Percentiles rank a stretch among this genome's conserved stretches.
These are phyloP conservation scores for Globisporangium sylvaticum DNA, from an alignment of 352 stramenopile species.

Conservation along the genomic window DNA sequence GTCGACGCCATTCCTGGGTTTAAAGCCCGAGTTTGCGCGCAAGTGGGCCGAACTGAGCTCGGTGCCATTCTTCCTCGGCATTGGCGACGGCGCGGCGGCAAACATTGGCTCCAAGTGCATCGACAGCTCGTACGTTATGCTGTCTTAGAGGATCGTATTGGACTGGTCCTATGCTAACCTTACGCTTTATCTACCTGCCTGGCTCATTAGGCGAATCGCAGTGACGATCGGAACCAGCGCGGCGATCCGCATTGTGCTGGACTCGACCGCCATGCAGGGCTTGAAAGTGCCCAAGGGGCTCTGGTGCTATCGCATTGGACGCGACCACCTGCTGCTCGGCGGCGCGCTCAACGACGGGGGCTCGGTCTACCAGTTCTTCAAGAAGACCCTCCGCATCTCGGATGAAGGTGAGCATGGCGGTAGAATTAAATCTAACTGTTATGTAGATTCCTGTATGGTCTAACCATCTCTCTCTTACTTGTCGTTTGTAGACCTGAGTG, in stretches of 20 bases:
- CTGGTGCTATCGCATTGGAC: constrained; percentile 93
- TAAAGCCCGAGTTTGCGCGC: constrained; percentile 48
- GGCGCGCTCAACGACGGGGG: constrained; percentile 95
- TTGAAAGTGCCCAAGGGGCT: constrained; percentile 85
- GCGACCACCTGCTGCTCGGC: constrained; percentile 86
- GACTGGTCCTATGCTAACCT: not conserved
- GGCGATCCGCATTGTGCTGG: constrained; percentile 89
- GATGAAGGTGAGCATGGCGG: constrained; percentile 24
- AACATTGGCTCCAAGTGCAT: constrained; percentile 95
- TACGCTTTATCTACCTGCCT: not conserved
- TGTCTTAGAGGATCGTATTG: not conserved
- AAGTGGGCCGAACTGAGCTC: constrained; percentile 70
- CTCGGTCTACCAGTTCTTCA: constrained; percentile 92
- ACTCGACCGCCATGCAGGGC: constrained; percentile 34
- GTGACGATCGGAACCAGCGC: constrained; percentile 94
- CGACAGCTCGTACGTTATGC: constrained; percentile 36
- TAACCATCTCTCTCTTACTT: not conserved
- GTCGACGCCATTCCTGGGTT: constrained; percentile 51
- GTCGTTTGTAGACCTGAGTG: constrained; percentile 26
- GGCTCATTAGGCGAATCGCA: constrained; percentile 67
- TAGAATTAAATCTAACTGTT: not conserved
- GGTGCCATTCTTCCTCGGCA: constrained; percentile 84
- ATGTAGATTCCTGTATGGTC: not conserved
- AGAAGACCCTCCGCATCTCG: constrained; percentile 59
- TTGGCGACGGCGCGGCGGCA: constrained; percentile 91